phyloP scores from a whole-genome alignment of 2,329 filamentous ascomycete species.

The Phaeosphaeriaceae sp. region DNA sequence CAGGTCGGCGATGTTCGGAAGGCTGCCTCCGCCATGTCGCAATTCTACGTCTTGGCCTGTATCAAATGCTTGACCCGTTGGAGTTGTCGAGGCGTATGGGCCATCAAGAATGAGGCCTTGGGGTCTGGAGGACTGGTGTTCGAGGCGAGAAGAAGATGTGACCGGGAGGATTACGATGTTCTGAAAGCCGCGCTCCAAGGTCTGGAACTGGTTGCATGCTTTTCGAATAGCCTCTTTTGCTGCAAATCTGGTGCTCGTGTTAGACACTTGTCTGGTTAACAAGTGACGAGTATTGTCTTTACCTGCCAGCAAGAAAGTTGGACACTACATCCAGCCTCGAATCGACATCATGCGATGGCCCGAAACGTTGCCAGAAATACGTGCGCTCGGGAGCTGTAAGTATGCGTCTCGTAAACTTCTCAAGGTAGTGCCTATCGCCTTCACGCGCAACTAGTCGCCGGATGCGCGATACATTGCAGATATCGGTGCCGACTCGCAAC shows the following conservation, averaged over 20 bases:
- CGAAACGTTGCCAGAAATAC: conserved; percentile 42
- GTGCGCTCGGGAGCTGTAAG: conserved; percentile 41
- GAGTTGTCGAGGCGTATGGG: conserved; percentile 8
- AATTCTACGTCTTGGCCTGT: neutral
- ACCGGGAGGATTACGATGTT: conserved; percentile 50
- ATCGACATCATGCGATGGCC: conserved; percentile 8
- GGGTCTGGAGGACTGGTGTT: conserved; percentile 26
- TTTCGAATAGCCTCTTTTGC: conserved; percentile 61
- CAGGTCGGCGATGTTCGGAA: conserved; percentile 21
- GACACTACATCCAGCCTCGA: conserved; percentile 26
- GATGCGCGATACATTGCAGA: conserved; percentile 75
- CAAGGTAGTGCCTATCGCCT: conserved; percentile 10
- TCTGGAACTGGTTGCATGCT: conserved; percentile 43
- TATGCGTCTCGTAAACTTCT: conserved; percentile 30
- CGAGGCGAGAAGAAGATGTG: neutral
- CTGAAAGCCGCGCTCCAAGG: conserved; percentile 33
- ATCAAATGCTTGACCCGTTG: neutral
- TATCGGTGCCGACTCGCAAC: conserved; percentile 77
- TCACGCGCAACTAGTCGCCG: conserved; percentile 59
- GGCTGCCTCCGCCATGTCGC: conserved; percentile 5
- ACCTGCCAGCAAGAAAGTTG: conserved; percentile 47
- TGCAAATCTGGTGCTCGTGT: conserved; percentile 50
- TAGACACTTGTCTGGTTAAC: conserved; percentile 2
- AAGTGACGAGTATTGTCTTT: conserved; percentile 14
- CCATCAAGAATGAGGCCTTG: conserved; percentile 35